Evolutionary conservation across 148 eudicot genomes (phyloP), one percentile per base, ranked within the genome.

Genomic region (Camellia lanceoleosa): DNA sequence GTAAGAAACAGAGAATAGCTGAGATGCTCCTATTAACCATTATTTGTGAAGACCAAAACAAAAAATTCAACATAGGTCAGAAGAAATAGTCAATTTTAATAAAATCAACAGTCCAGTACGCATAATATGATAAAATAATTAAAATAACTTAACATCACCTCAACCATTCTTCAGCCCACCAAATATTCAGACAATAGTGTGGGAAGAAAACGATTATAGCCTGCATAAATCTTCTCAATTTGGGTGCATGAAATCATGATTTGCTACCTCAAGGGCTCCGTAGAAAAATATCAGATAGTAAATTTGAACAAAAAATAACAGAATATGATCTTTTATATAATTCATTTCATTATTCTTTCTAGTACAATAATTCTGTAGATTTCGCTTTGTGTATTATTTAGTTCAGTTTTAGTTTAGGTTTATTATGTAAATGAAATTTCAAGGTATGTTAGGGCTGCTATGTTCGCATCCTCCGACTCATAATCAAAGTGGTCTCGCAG

Each of bases 1-100:
- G 90, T 87, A 94, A 84, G 73, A 81, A 68, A 71, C n/a, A 77
- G 30, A 76, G 62, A 49, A 20, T 8, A 55, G 42, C 46, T 8
- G 19, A 82, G 70, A 47, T 76, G 42, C 65, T 68, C 30, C n/a
- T 5, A 77, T 69, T 61, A 14, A 60, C 30, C 55, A 47, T 41
- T 16, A 51, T 66, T 52, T 20, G 79, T 14, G 20, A 23, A 58
- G 49, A 47, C 18, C 38, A 30, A 30, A 30, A 30, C 38, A 30
- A 30, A 30, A 42, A 68, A 18, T 68, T 67, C 5, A 55, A 41
- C 6, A 67, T 11, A 64, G 38, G 19, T 42, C 1, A 18, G 5
- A 46, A 67, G 44, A 51, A 78, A 51, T 38, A 65, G 13, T 78
- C 16, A 52, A 66, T 67, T 64, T 16, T n/a, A 42, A 8, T 56